Base-by-base conservation (phyloP, 345 rosid genomes). In the Hibiscus syriacus region DNA sequence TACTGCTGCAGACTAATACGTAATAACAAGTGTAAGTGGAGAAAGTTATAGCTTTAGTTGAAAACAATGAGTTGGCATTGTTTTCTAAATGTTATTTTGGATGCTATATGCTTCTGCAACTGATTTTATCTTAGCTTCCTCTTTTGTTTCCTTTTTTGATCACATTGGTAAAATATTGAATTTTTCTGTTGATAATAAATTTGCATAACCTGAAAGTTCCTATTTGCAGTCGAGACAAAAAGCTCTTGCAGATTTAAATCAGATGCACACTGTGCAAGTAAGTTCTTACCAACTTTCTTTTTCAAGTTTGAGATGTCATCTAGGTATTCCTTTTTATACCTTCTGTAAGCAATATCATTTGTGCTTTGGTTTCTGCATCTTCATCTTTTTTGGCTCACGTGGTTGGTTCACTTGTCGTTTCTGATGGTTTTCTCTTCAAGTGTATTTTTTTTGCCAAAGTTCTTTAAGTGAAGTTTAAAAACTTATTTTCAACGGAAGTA, bases 181-280 rank as follows among this genome's bases (percentile, higher is more conserved):
- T 58, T 66, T 17, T 49, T 17, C 25, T 43, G 6, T 22, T 39
- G 30, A 61, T 38, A 22, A 22, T 39, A 20, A 22, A 61, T 61
- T 38, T 38, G 30, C 30, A 12, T 61, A 61, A 61, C 49, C 66
- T 61, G 48, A 12, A 59, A 19, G 17, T 61, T 61, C 29, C 11
- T 61, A 38, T 61, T 61, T 69, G 78, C 92, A 94, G 99, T 94
- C 99, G 32, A 87, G 98, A 83, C 99, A 87, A 80, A 94, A 94
- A 75, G 99, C 98, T 71, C 78, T 86, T 69, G 66, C 83, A n/a
- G 99, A 94, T 84, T 81, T 94, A 62, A 83, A 84, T 50, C 87
- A 84, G 83, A 85, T 88, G 90, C 90, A 88, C 80, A 81, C 79
- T 60, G 81, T 85, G 67, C 84, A 86, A 67, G 99, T 94, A 81